A percentile compares a stretch with the other conserved stretches of the same genome.
phyloP scores from a whole-genome alignment of 2,329 filamentous ascomycete genomes.

The Colletotrichum cereale region DNA sequence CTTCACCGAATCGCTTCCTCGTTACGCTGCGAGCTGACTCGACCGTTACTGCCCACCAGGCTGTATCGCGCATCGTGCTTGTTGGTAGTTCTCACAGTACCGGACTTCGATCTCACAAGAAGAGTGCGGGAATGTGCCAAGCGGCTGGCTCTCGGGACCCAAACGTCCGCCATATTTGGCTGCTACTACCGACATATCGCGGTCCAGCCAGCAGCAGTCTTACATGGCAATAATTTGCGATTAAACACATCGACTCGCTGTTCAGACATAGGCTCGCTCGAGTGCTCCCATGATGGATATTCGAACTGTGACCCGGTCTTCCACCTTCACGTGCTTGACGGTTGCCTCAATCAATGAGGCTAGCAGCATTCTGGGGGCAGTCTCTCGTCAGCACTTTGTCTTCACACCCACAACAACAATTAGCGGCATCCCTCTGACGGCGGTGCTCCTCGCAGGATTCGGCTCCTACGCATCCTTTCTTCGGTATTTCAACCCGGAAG shows the following conservation, averaged over 20 bases:
- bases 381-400: slow-evolving; percentile 24
- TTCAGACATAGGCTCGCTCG: neutral
- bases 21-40: neutral
- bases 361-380: neutral
- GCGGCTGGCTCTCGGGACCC: neutral
- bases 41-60: neutral
- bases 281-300: neutral
- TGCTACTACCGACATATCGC: neutral
- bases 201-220: neutral
- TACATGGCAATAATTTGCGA: neutral
- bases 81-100: neutral
- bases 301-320: no score
- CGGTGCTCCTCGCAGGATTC: slow-evolving; percentile 8
- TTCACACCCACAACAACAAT: slow-evolving; percentile 1
- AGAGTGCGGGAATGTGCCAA: neutral
- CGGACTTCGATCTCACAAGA: neutral
- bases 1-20: neutral
- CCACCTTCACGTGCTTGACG: neutral
- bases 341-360: neutral
- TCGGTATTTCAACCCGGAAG: slow-evolving; percentile 8
- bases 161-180: neutral
- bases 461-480: slow-evolving; percentile 12
- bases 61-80: neutral
- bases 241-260: neutral
- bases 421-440: neutral